Evolutionary conservation across 495 filamentous ascomycete species (phyloP).

Genomic region (Trichoderma virens): DNA sequence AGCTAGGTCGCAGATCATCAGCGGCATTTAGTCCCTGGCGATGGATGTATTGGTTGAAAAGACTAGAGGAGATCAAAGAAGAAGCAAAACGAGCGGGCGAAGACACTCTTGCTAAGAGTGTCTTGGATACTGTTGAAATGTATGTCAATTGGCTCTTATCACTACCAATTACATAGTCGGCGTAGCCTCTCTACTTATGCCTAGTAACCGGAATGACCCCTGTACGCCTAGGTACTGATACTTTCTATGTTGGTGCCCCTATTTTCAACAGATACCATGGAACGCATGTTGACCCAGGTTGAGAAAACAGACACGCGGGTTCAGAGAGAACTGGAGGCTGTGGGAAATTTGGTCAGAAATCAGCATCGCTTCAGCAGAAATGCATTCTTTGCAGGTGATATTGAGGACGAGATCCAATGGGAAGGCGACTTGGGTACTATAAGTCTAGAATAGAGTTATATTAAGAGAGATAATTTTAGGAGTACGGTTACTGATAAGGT

Average conservation of each 20-base stretch:
- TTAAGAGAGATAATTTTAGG: too few relatives aligned
- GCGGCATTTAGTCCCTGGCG: too few relatives aligned
- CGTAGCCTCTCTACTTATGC: neutral
- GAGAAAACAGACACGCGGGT: too few relatives aligned
- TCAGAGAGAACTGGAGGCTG: too few relatives aligned
- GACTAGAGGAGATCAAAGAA: too few relatives aligned
- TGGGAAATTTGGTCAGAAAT: too few relatives aligned
- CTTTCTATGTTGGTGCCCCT: neutral
- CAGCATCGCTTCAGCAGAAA: neutral
- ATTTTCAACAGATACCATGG: slow-evolving; percentile 30
- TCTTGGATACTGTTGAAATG: neutral
- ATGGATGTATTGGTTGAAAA: too few relatives aligned
- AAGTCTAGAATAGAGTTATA: neutral
- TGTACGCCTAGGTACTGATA: neutral
- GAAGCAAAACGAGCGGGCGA: too few relatives aligned
- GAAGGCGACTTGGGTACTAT: neutral
- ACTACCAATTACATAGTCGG: neutral
- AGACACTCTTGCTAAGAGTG: too few relatives aligned
- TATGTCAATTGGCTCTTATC: neutral
- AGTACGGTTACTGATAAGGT: too few relatives aligned
- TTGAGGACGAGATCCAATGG: neutral
- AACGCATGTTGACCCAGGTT: too few relatives aligned
- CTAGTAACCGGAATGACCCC: neutral
- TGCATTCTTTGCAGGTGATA: neutral
- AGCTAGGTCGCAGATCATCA: too few relatives aligned